Conservation (phyloP, 1,139 yeast genomes). For the Pichia sp. region DNA sequence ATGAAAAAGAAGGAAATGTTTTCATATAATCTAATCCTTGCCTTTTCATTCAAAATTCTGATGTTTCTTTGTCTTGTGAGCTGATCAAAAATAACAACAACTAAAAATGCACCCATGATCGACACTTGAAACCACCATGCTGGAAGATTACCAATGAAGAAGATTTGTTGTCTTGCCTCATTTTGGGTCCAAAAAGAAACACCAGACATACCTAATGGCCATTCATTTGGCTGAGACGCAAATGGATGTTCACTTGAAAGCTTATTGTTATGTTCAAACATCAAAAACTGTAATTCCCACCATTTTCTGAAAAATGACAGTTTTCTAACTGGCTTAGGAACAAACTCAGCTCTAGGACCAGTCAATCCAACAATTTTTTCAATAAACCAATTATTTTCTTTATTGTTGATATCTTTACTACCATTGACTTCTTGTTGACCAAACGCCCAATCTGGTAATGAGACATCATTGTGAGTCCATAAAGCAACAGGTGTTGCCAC, state of each 20-base stretch:
- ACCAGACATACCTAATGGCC: constrained; percentile 93
- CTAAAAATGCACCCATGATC: constrained; percentile 57
- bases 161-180: constrained; percentile 59
- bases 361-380: constrained; percentile 62
- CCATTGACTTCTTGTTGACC: constrained; percentile 93
- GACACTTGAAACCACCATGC: constrained; percentile 89
- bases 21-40: constrained; percentile 70
- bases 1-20: constrained; percentile 77
- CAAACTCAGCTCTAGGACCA: constrained; percentile 53
- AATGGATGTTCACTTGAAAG: constrained; percentile 88
- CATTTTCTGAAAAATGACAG: constrained; percentile 79
- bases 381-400: constrained; percentile 65
- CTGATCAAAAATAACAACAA: constrained; percentile 64
- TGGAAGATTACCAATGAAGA: constrained; percentile 79
- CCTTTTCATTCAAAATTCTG: constrained; percentile 45
- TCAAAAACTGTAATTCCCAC: constrained; percentile 76
- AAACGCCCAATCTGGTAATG: constrained; percentile 92
- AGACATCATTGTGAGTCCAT: constrained; percentile 85
- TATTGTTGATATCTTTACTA: constrained; percentile 66
- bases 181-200: constrained; percentile 91
- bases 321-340: constrained; percentile 47
- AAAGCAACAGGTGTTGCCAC: constrained; percentile 83
- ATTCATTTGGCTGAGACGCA: constrained; percentile 84
- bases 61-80: constrained; percentile 67
- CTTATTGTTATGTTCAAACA: constrained; percentile 91